Conservation (phyloP, 129 eudicot species). For the Centaurea solstitialis region DNA sequence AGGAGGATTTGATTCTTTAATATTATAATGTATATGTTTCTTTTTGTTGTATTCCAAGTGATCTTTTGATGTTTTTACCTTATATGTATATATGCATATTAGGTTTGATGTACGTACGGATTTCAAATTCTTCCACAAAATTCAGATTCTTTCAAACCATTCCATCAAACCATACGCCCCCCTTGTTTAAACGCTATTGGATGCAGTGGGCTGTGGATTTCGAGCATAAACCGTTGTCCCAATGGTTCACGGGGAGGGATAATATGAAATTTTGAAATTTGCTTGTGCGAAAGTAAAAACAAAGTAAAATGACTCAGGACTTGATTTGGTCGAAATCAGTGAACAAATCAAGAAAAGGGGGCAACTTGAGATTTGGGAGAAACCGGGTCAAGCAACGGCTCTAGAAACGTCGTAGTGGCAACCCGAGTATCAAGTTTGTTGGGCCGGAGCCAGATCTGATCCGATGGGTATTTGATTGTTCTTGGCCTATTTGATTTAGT, state of each 20-base stretch:
- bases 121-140: too few relatives aligned
- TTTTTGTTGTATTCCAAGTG: too few relatives aligned
- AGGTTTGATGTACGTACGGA: too few relatives aligned
- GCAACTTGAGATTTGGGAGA: not conserved
- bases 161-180: too few relatives aligned
- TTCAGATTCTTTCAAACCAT: too few relatives aligned
- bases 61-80: too few relatives aligned
- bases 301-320: not conserved
- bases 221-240: not conserved
- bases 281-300: not conserved
- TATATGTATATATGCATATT: too few relatives aligned
- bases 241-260: not conserved
- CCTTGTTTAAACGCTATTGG: not conserved
- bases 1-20: too few relatives aligned
- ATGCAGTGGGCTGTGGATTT: not conserved
- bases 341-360: not conserved
- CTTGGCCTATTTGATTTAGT: not conserved
- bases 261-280: not conserved
- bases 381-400: not conserved
- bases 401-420: not conserved
- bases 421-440: not conserved
- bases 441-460: not conserved
- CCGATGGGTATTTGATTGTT: not conserved
- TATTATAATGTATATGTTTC: too few relatives aligned
- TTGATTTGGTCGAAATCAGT: too few relatives aligned